Conservation (phyloP, 176 grass and related monocot species). For the bread wheat (Triticum aestivum) region IWGSC_CS_RefSeq_v2.1 NC_057808.1:549665281-549665780, state of each 20-base stretch:
- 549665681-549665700: constrained; percentile 37
- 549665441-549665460: constrained; percentile 19
- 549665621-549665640: neutral
- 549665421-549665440: neutral
- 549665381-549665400: neutral
- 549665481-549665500: neutral
- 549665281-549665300: neutral
- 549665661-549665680: constrained; percentile 8
- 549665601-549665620: neutral
- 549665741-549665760: too few species aligned
- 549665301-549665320: neutral
- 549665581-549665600: neutral
- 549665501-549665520: constrained; percentile 1
- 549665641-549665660: neutral
- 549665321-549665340: neutral
- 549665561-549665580: neutral
- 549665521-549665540: neutral
- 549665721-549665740: neutral
- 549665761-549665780: too few species aligned
- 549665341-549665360: neutral
- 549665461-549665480: constrained; percentile 24
- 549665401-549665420: neutral
- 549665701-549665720: neutral
- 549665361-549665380: neutral
- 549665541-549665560: neutral